These are phyloP conservation scores for Sphaerostilbella broomeana DNA, from an alignment of 2,329 filamentous ascomycete species.

Conservation along the genomic window DNA sequence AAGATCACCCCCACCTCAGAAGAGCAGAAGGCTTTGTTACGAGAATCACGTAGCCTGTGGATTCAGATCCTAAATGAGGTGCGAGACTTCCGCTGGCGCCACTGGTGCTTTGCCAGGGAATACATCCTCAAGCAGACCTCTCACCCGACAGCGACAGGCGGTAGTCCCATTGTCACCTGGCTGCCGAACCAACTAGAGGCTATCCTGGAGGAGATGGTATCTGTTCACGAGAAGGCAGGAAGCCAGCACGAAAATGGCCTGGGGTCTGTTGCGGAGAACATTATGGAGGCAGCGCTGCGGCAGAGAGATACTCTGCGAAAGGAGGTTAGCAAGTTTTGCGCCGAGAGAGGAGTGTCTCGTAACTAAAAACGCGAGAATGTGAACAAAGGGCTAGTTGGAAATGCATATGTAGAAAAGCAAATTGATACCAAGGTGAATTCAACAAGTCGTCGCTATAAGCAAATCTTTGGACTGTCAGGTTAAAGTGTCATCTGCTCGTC, in stretches of 20 bases:
- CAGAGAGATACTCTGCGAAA: constrained; percentile 62
- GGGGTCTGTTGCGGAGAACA: constrained; percentile 43
- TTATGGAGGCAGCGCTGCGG: constrained; percentile 60
- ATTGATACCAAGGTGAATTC: too few species aligned
- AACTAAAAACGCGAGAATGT: neutral
- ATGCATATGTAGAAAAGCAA: too few species aligned
- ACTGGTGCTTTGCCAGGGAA: constrained; percentile 80
- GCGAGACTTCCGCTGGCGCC: constrained; percentile 73
- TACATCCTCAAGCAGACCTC: constrained; percentile 74
- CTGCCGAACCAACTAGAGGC: constrained; percentile 74
- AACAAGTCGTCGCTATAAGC: too few species aligned
- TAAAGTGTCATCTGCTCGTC: too few species aligned
- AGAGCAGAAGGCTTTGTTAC: constrained; percentile 37
- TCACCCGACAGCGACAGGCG: constrained; percentile 73
- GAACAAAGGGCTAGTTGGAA: too few species aligned
- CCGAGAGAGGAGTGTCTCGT: constrained; percentile 45
- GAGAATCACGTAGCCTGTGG: constrained; percentile 53
- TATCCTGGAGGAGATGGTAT: constrained; percentile 63
- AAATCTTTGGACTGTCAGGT: too few species aligned
- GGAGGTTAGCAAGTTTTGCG: constrained; percentile 70
- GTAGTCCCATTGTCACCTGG: constrained; percentile 79
- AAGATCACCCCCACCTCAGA: constrained; percentile 17
- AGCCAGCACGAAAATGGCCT: constrained; percentile 36
- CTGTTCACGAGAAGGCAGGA: constrained; percentile 43
- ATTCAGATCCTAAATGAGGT: constrained; percentile 65